Evolutionary conservation across 441 rosid species (phyloP).

Genomic region (Syzygium malaccense): DNA sequence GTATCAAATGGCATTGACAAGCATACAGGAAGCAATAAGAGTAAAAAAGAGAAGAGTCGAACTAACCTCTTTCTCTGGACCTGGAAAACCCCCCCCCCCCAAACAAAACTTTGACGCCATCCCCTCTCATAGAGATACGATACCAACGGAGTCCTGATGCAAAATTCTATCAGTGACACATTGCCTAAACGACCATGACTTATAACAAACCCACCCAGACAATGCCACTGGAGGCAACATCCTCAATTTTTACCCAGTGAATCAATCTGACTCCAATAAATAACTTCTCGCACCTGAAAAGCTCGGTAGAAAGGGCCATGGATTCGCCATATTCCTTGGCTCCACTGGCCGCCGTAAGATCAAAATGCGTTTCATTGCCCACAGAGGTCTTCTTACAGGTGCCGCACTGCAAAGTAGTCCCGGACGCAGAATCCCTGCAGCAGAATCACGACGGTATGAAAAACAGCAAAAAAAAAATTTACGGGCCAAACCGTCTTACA

Average conservation of each 20-base stretch:
- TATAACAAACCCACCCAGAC: not conserved
- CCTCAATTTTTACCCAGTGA: not conserved
- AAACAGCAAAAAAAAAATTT: not conserved
- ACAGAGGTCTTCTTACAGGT: conserved; percentile 15
- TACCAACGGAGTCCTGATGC: conserved; percentile 3
- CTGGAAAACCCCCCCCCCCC: conserved; percentile 13
- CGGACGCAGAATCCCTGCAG: not conserved
- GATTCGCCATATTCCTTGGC: conserved; percentile 13
- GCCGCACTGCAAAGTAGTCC: conserved; percentile 4
- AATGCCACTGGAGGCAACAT: not conserved
- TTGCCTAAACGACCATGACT: not conserved
- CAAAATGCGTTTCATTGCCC: conserved; percentile 13
- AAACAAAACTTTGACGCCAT: conserved; percentile 14
- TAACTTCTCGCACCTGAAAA: conserved; percentile 6
- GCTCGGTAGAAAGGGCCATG: conserved; percentile 5
- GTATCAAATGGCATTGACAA: not conserved
- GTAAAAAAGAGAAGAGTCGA: not conserved
- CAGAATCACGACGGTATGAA: not conserved
- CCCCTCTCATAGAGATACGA: conserved; percentile 17
- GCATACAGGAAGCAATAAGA: not conserved
- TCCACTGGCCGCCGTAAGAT: conserved; percentile 4
- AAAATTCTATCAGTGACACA: not conserved
- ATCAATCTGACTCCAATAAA: not conserved
- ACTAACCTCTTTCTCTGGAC: conserved; percentile 75
- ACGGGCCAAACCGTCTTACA: not conserved